phyloP scores from a whole-genome alignment of 345 rosid species.

The Citrus medica region DNA sequence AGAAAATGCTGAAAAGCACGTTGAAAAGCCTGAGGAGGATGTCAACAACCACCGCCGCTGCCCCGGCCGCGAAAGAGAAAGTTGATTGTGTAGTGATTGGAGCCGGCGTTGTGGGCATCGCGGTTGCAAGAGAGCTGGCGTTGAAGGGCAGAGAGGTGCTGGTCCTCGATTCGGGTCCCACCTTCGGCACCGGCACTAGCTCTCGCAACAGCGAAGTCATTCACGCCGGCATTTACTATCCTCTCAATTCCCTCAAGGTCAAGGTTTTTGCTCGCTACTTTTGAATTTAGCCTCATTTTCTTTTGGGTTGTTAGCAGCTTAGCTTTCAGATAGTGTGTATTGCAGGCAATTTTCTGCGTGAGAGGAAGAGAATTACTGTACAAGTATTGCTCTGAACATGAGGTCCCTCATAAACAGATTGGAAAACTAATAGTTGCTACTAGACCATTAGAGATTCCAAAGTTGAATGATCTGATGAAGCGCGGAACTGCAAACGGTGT shows the following conservation, averaged over 20 bases:
- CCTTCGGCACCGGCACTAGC: conserved; percentile 80
- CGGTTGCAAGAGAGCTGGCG: conserved; percentile 72
- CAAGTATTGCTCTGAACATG: conserved; percentile 52
- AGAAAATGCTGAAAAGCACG: conserved; percentile 8
- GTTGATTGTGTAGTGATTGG: conserved; percentile 86
- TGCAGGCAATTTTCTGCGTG: conserved; percentile 60
- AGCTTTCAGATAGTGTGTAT: neutral
- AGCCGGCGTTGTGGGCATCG: conserved; percentile 86
- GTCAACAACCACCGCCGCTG: neutral
- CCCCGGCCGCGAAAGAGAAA: conserved; percentile 52
- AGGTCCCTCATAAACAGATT: conserved; percentile 51
- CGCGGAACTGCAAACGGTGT: conserved; percentile 64
- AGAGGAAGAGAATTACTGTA: conserved; percentile 80
- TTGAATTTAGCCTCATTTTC: no score
- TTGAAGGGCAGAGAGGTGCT: conserved; percentile 60
- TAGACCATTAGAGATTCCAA: conserved; percentile 52
- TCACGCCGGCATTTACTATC: conserved; percentile 95
- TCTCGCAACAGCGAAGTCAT: conserved; percentile 91
- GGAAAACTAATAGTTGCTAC: conserved; percentile 93
- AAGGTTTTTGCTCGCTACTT: no score
- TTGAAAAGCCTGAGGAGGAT: neutral
- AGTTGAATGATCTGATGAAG: conserved; percentile 49
- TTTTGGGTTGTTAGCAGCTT: no score
- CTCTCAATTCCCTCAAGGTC: conserved; percentile 71
- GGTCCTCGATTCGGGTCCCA: conserved; percentile 72